Evolutionary conservation across 2,329 filamentous ascomycete species (phyloP).

Genomic region (Aspergillus sp.): DNA sequence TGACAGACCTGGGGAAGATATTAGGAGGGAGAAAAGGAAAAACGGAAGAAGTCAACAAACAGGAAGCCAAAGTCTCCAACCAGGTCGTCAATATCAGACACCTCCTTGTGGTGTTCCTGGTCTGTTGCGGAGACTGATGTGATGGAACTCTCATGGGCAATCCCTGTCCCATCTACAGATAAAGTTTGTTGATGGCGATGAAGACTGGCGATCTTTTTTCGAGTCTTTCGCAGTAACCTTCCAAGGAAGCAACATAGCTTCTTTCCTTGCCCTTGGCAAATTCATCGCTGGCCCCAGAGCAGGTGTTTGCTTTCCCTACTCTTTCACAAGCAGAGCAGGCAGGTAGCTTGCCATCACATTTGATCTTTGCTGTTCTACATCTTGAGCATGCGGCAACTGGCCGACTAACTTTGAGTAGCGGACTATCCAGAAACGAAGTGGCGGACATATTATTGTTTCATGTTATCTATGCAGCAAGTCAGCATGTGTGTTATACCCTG

Average conservation of each 20-base stretch:
- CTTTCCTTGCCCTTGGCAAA: constrained; percentile 93
- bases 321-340: constrained; percentile 94
- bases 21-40: constrained; percentile 10
- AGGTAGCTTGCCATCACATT: constrained; percentile 94
- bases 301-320: constrained; percentile 78
- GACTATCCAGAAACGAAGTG: constrained; percentile 34
- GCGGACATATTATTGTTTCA: constrained; percentile 26
- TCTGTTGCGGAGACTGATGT: constrained; percentile 26
- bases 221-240: constrained; percentile 82
- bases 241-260: constrained; percentile 94
- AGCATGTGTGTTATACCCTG: background rate
- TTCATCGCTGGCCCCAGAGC: constrained; percentile 91
- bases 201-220: constrained; percentile 64
- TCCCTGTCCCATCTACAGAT: constrained; percentile 19
- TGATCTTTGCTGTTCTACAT: constrained; percentile 90
- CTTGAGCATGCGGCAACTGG: constrained; percentile 75
- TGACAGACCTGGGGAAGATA: constrained; percentile 64
- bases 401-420: constrained; percentile 58
- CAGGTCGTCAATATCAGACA: constrained; percentile 82
- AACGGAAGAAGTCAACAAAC: constrained; percentile 44
- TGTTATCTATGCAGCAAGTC: constrained; percentile 10
- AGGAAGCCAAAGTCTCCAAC: constrained; percentile 92
- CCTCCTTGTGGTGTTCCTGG: constrained; percentile 57
- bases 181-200: constrained; percentile 26
- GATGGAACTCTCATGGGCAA: constrained; percentile 31